phyloP scores from a whole-genome alignment of 306 rosid species.

The Pyrus pyrifolia region DNA sequence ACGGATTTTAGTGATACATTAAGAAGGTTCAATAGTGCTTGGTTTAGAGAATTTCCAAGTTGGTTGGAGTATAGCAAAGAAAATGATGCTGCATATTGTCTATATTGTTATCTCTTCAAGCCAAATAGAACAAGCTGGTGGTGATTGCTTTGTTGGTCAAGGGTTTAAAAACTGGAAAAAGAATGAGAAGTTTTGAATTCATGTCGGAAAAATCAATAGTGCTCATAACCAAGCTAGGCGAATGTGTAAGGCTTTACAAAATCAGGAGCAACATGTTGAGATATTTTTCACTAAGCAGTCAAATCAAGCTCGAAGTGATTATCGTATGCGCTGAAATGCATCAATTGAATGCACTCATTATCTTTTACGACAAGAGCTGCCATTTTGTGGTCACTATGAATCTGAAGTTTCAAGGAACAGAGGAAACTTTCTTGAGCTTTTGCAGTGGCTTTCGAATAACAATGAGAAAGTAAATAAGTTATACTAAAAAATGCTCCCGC shows the following conservation, averaged over 20 bases:
- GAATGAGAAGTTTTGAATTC: background rate
- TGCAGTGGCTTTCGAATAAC: background rate
- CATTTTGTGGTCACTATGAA: background rate
- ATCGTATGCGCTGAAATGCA: background rate
- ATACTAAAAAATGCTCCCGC: background rate
- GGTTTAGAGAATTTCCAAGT: background rate
- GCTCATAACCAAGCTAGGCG: background rate
- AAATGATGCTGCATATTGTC: background rate
- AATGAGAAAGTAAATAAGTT: background rate
- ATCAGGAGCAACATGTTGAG: background rate
- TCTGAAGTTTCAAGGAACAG: background rate
- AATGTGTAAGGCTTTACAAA: background rate
- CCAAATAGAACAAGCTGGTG: background rate
- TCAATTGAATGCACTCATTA: background rate
- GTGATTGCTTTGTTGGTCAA: background rate
- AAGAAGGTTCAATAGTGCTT: background rate
- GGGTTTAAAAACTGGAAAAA: background rate
- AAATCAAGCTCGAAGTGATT: background rate
- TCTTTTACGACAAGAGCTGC: background rate
- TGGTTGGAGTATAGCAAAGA: slow-evolving; percentile 1
- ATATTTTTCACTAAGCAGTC: background rate
- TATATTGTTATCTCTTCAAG: background rate
- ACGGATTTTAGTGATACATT: background rate
- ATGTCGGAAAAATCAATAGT: background rate
- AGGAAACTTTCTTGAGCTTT: background rate